These are phyloP conservation scores for Penicillium herquei DNA, from an alignment of 495 filamentous ascomycete species.

Conservation along the genomic window DNA sequence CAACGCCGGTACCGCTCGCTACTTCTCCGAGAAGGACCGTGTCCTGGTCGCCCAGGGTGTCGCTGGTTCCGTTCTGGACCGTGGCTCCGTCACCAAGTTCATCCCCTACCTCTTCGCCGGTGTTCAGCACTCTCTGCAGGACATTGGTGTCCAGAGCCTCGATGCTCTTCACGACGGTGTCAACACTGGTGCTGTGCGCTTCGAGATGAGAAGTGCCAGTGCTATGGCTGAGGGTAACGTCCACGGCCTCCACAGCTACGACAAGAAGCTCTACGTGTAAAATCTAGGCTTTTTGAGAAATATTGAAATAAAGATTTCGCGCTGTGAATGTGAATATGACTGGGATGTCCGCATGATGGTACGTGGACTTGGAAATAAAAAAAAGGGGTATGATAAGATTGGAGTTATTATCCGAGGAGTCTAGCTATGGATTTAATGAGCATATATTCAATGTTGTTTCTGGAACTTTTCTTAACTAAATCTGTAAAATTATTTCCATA, in stretches of 20 bases:
- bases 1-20: conserved; percentile 95
- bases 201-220: conserved; percentile 91
- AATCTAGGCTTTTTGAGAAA: conserved; percentile 18
- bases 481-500: not conserved
- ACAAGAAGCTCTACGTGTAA: conserved; percentile 98
- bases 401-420: conserved; percentile 33
- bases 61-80: conserved; percentile 69
- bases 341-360: conserved; percentile 29
- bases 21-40: conserved; percentile 95
- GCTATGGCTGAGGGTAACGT: conserved; percentile 95
- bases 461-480: not conserved
- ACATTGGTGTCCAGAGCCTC: conserved; percentile 83
- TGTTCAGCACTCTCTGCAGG: conserved; percentile 95
- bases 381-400: conserved; percentile 32
- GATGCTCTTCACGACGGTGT: conserved; percentile 74
- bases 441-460: not conserved
- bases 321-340: conserved; percentile 25
- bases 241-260: conserved; percentile 93
- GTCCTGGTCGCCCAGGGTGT: conserved; percentile 97
- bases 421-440: conserved; percentile 27
- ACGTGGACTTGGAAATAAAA: conserved; percentile 37
- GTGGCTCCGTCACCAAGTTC: conserved; percentile 86
- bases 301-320: conserved; percentile 14
- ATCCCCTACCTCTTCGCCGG: conserved; percentile 92
- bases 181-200: conserved; percentile 73